Evolutionary conservation across 2,329 filamentous ascomycete genomes (phyloP), one percentile per base, ranked within the genome.

Genomic region (Colletotrichum theobromicola): DNA sequence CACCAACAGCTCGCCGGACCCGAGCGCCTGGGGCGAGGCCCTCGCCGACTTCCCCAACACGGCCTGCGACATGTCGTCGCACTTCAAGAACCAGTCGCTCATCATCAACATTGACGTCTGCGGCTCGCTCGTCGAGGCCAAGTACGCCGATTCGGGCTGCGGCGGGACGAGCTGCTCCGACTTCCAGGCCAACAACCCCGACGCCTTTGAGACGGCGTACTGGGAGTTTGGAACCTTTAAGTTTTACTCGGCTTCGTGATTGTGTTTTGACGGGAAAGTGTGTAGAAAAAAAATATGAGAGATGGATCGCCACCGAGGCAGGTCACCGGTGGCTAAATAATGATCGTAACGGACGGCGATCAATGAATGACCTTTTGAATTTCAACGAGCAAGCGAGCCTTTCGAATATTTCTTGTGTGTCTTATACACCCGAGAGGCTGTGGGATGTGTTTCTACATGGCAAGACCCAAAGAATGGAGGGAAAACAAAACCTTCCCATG

Each of bases 61-160:
- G 0, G 81, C 89, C 60, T 94, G 92, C 82, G 84, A 91, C 73
- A 90, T 93, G 64, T 81, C 82, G 7, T 84, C 83, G 5, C 90
- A 93, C 78, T 93, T 94, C 81, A 85, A 82, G 68, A 94, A 93
- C 78, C 88, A 92, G 80, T 92, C 90, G 77, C 93, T 94, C 77
- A 87, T 93, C 76, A 88, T 88, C 55, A 93, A 94, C 78, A 93
- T 93, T 76, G 90, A 92, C 80, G 82, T 94, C 9, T 94, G 92
- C 76, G 92, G 92, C 1, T 81, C 88, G 53, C 85, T 90, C 77
- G 89, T 88, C 5, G 87, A 88, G 60, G 83, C 82, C 4, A 82
- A 84, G 37, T 91, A 87, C 77, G 82, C 83, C 3, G 77, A 81
- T 15, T 89, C 89, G 24, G 87, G 85, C 67, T 88, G 87, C 82